A percentile compares a stretch with the other conserved stretches of the same genome.
These are phyloP conservation scores for Guyanaporus albipodus DNA, from an alignment of 768 basidiomycete species.

Conservation along the genomic window DNA sequence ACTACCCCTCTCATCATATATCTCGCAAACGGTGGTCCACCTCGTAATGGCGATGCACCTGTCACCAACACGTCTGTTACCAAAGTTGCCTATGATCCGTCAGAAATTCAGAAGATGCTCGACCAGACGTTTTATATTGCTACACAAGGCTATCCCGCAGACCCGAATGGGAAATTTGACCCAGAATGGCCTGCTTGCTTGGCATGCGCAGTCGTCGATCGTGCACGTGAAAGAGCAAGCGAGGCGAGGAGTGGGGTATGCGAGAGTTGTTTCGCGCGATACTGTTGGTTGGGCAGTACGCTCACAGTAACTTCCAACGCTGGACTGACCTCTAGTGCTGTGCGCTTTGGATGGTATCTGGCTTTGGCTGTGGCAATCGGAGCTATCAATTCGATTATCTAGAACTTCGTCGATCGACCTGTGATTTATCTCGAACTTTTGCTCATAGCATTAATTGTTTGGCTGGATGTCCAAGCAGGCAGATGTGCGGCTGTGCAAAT, in stretches of 20 bases:
- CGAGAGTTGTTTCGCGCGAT: constrained; percentile 28
- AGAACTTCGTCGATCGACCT: too few species aligned
- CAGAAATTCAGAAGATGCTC: constrained; percentile 42
- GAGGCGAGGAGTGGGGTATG: constrained; percentile 29
- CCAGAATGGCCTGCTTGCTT: constrained; percentile 46
- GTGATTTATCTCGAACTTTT: too few species aligned
- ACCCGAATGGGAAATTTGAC: constrained; percentile 29
- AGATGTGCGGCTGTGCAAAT: too few species aligned
- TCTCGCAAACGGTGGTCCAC: constrained; percentile 49
- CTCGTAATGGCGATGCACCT: constrained; percentile 34
- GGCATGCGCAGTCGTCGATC: constrained; percentile 50
- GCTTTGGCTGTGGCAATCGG: not conserved
- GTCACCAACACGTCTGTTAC: constrained; percentile 43
- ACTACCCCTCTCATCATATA: constrained; percentile 53
- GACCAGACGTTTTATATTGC: constrained; percentile 41
- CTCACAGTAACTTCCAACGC: not conserved
- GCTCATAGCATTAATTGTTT: too few species aligned
- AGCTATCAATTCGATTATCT: too few species aligned
- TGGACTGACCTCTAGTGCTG: not conserved
- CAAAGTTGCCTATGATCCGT: constrained; percentile 35
- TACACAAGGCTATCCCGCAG: constrained; percentile 38
- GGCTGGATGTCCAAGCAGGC: too few species aligned
- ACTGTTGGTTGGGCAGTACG: constrained; percentile 28
- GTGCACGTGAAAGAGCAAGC: constrained; percentile 32
- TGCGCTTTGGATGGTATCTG: constrained; percentile 1